Conservation (phyloP, 129 eudicot genomes). For the Glebionis coronaria region DNA sequence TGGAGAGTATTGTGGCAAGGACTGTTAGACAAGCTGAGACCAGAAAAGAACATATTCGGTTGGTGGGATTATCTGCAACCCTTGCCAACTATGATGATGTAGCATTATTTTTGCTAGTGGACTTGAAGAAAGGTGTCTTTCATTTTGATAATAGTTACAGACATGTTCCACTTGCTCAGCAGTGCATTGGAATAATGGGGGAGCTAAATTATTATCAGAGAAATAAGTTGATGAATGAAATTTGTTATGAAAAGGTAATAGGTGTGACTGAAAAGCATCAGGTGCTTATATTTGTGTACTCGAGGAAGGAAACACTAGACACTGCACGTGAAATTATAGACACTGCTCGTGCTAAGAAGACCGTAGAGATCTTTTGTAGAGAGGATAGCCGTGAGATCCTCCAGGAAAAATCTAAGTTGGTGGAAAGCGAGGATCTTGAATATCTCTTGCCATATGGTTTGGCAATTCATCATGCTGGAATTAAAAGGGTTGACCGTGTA, state of each 20-base stretch:
- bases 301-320: constrained; percentile 83
- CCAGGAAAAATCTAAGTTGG: constrained; percentile 61
- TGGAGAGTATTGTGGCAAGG: constrained; percentile 93
- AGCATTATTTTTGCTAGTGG: constrained; percentile 72
- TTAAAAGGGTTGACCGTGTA: constrained; percentile 78
- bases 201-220: constrained; percentile 89
- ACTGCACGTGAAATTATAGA: constrained; percentile 88
- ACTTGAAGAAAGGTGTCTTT: constrained; percentile 69
- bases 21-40: constrained; percentile 91
- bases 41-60: constrained; percentile 88
- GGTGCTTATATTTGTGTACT: constrained; percentile 86
- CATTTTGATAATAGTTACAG: constrained; percentile 92
- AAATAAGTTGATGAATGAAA: constrained; percentile 83
- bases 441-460: constrained; percentile 88
- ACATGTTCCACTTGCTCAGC: constrained; percentile 92
- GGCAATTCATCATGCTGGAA: constrained; percentile 93
- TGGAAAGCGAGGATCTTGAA: constrained; percentile 80
- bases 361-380: constrained; percentile 60
- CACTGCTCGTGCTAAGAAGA: constrained; percentile 78
- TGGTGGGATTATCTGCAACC: constrained; percentile 92
- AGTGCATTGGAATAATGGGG: constrained; percentile 78
- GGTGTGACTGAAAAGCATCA: constrained; percentile 79
- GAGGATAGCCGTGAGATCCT: constrained; percentile 92
- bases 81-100: constrained; percentile 86
- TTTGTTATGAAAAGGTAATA: constrained; percentile 82